Percentiles rank a stretch among this genome's conserved stretches.
Evolutionary conservation across 805 yeast species (phyloP).

Genomic region (Candida silvatica): DNA sequence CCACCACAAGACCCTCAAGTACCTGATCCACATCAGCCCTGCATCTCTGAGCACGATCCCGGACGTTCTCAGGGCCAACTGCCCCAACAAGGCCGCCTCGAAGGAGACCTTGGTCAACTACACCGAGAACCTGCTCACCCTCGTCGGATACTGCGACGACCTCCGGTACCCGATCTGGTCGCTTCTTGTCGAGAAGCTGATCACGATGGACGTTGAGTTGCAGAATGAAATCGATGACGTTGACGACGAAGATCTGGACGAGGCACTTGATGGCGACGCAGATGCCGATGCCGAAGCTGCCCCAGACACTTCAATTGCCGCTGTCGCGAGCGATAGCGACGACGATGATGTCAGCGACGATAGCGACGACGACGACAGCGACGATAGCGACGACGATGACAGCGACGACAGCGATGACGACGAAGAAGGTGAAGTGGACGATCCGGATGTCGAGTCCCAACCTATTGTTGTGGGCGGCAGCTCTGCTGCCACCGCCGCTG

Average conservation of each 20-base stretch:
- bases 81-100: slow-evolving; percentile 73
- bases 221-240: slow-evolving; percentile 82
- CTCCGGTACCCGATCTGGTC: slow-evolving; percentile 73
- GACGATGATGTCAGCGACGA: slow-evolving; percentile 23
- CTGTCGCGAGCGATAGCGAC: slow-evolving; percentile 20
- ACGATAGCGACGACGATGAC: slow-evolving; percentile 11
- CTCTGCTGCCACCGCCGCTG: slow-evolving; percentile 15
- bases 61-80: slow-evolving; percentile 43
- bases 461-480: too few species aligned
- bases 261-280: slow-evolving; percentile 27
- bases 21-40: slow-evolving; percentile 68
- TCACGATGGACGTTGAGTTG: slow-evolving; percentile 84
- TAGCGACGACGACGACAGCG: slow-evolving; percentile 21
- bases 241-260: slow-evolving; percentile 64
- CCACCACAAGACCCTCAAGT: slow-evolving; percentile 59
- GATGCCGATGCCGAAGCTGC: slow-evolving; percentile 15
- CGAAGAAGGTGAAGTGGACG: slow-evolving; percentile 12
- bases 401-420: slow-evolving; percentile 22
- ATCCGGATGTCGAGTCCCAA: too few species aligned
- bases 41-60: slow-evolving; percentile 67
- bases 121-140: slow-evolving; percentile 49
- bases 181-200: slow-evolving; percentile 65
- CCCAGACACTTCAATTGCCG: slow-evolving; percentile 12
- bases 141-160: slow-evolving; percentile 68
- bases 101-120: slow-evolving; percentile 50